Evolutionary conservation across 257 asterid genomes (phyloP), one percentile per base, ranked within the genome.

Genomic region (Paulownia fortunei): DNA sequence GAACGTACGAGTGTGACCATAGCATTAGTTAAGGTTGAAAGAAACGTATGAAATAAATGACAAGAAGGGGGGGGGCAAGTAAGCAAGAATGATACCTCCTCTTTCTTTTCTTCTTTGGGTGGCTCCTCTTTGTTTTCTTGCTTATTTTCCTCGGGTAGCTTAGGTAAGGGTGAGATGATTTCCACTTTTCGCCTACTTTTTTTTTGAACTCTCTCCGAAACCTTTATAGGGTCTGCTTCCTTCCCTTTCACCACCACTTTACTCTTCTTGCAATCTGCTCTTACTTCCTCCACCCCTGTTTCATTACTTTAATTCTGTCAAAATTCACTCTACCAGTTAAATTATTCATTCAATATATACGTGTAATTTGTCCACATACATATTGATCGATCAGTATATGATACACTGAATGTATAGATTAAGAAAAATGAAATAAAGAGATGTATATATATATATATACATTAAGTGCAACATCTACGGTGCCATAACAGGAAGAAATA

Each of bases 231-330:
- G 81, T 92, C 94, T n/a, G 87, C 91, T 2, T 47, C 83, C 73
- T 88, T 91, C 5, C 96, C 98, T 77, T 86, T 94, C 83, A 94
- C 98, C 82, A 92, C 92, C 91, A 94, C 97, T 80, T 82, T 92
- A 59, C 95, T 84, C 4, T 84, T 87, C 91, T 86, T 88, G 85
- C 65, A 85, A 82, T 94, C 96, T 62, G 89, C 84, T 72, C 27
- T 85, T 7, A 94, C 94, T 7, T 76, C 88, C 82, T 91, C 94
- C 81, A 94, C 92, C 69, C 97, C 97, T 93, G 21, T 30, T 12
- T 6, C 19, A 0, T n/a, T n/a, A n/a, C n/a, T n/a, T n/a, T n/a
- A n/a, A n/a, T n/a, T n/a, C n/a, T n/a, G n/a, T n/a, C n/a, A n/a
- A n/a, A n/a, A n/a, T n/a, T n/a, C n/a, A n/a, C n/a, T n/a, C n/a